Percentiles rank a stretch among this genome's conserved stretches.
Evolutionary conservation across 2,329 filamentous ascomycete species (phyloP).

Genomic region (Scolecobasidium constrictum): DNA sequence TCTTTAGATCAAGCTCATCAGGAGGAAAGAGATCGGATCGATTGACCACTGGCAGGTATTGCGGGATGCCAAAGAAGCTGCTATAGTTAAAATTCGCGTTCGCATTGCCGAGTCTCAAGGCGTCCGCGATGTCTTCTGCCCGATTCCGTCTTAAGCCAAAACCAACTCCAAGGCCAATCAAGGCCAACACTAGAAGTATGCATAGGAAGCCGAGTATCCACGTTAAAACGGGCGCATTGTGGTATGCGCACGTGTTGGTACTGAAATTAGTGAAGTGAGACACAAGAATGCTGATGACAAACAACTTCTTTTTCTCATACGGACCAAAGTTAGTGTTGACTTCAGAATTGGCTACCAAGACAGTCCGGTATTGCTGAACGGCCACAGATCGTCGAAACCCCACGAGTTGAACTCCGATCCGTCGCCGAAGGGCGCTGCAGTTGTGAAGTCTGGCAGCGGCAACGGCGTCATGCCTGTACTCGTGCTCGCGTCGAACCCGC

Average conservation of each 20-base stretch:
- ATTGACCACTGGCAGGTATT: background rate
- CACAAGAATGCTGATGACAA: too few relatives aligned
- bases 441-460: background rate
- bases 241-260: too few relatives aligned
- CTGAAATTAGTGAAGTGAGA: too few relatives aligned
- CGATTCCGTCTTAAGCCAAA: background rate
- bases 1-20: background rate
- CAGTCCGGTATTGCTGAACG: slow-evolving; percentile 1
- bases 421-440: background rate
- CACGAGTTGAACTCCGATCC: background rate
- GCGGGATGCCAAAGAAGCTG: background rate
- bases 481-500: background rate
- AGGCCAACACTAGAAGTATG: too few relatives aligned
- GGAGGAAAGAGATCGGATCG: background rate
- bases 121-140: background rate
- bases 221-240: too few relatives aligned
- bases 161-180: background rate
- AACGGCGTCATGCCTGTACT: background rate
- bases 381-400: slow-evolving; percentile 5
- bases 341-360: slow-evolving; percentile 2
- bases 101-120: background rate
- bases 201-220: too few relatives aligned
- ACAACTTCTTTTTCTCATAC: background rate
- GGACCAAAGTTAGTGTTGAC: too few relatives aligned
- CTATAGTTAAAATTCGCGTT: background rate